Conservation (phyloP, 176 grass and related monocot genomes). For the Phoenix roebelenii region DNA sequence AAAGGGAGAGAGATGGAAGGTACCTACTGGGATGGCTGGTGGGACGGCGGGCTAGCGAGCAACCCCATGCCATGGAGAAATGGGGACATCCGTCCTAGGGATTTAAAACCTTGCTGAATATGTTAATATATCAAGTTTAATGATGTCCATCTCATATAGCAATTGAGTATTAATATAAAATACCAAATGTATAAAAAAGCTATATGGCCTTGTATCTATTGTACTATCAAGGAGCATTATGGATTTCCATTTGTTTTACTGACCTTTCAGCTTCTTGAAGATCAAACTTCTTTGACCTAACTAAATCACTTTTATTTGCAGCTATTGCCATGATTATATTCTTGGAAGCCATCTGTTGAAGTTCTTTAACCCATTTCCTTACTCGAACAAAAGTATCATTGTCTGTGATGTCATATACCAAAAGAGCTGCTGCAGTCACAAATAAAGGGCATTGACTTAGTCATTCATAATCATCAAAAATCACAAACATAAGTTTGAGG, state of each 20-base stretch:
- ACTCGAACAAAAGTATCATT: slow-evolving; percentile 62
- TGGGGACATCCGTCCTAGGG: too few relatives aligned
- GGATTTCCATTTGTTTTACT: background rate
- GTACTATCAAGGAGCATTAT: too few relatives aligned
- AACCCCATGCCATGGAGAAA: too few relatives aligned
- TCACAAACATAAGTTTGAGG: background rate
- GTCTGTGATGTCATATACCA: slow-evolving; percentile 76
- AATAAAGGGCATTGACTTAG: slow-evolving; percentile 9
- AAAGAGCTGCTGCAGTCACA: slow-evolving; percentile 53
- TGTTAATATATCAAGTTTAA: too few relatives aligned
- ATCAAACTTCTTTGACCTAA: slow-evolving; percentile 65
- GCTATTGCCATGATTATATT: slow-evolving; percentile 73
- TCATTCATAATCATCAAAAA: slow-evolving; percentile 1
- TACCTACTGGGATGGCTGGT: too few relatives aligned
- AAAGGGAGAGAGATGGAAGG: too few relatives aligned
- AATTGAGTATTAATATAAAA: too few relatives aligned
- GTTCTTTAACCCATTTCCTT: slow-evolving; percentile 83
- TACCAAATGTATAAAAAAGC: too few relatives aligned
- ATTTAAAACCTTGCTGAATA: too few relatives aligned
- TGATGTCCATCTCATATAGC: too few relatives aligned
- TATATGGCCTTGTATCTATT: too few relatives aligned
- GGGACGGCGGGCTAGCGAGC: too few relatives aligned
- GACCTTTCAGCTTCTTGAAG: slow-evolving; percentile 47
- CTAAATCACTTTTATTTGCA: slow-evolving; percentile 75
- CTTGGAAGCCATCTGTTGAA: slow-evolving; percentile 68